A percentile compares a stretch with the other conserved stretches of the same genome.
phyloP scores from a whole-genome alignment of 495 filamentous ascomycete species.

The Aspergillus affinis region DNA sequence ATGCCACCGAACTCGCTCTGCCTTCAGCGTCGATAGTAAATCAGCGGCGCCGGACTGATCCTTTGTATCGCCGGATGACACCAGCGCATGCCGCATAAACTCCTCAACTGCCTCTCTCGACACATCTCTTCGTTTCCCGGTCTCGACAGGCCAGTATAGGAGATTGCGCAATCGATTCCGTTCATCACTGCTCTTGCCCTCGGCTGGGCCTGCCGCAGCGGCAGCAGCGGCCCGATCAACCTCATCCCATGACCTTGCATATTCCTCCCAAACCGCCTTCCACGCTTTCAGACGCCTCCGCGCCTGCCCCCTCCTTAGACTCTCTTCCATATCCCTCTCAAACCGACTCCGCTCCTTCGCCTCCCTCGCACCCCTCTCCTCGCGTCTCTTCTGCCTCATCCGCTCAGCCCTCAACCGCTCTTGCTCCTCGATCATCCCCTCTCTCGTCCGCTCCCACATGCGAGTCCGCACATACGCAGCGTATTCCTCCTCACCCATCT shows the following conservation, averaged over 20 bases:
- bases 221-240: slow-evolving; percentile 39
- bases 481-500: slow-evolving; percentile 91
- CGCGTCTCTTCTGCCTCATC: slow-evolving; percentile 41
- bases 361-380: slow-evolving; percentile 38
- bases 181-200: background rate
- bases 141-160: slow-evolving; percentile 79
- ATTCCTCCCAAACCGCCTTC: slow-evolving; percentile 61
- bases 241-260: slow-evolving; percentile 61
- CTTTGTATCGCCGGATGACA: slow-evolving; percentile 15
- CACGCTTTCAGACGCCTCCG: slow-evolving; percentile 49
- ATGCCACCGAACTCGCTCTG: slow-evolving; percentile 92
- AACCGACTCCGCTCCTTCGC: slow-evolving; percentile 36
- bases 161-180: slow-evolving; percentile 31
- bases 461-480: slow-evolving; percentile 73
- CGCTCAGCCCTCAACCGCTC: slow-evolving; percentile 59
- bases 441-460: slow-evolving; percentile 91
- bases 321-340: slow-evolving; percentile 50
- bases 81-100: slow-evolving; percentile 60
- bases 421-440: slow-evolving; percentile 63
- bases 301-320: slow-evolving; percentile 50
- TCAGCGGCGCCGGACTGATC: slow-evolving; percentile 19
- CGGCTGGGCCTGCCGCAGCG: slow-evolving; percentile 11
- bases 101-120: slow-evolving; percentile 57
- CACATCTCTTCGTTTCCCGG: slow-evolving; percentile 61
- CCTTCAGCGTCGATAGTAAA: slow-evolving; percentile 65